phyloP scores from a whole-genome alignment of 176 grass and related monocot species.

The Musa troglodytarum region DNA sequence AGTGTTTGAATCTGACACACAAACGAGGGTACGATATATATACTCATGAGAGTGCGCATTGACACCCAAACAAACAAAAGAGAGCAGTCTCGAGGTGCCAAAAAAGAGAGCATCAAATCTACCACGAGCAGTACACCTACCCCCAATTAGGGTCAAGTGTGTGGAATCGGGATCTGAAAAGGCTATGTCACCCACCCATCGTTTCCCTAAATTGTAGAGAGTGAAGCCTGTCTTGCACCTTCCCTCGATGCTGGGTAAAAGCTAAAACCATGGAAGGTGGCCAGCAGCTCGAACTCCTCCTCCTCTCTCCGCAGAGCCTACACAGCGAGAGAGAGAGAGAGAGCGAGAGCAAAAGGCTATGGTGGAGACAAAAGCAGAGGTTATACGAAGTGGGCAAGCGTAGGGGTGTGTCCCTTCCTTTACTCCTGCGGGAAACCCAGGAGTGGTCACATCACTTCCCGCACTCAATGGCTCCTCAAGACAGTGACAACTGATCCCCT shows the following conservation, averaged over 20 bases:
- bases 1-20: no score
- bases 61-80: background rate
- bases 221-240: no score
- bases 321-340: background rate
- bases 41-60: background rate
- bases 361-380: constrained; percentile 1
- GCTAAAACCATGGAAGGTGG: no score
- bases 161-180: background rate
- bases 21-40: no score
- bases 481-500: constrained; percentile 13
- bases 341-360: background rate
- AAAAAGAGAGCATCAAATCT: background rate
- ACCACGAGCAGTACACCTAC: background rate
- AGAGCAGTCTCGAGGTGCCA: background rate
- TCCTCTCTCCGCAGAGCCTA: background rate
- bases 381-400: constrained; percentile 10
- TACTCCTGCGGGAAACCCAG: constrained; percentile 7
- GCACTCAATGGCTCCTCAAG: constrained; percentile 3
- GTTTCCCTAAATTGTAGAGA: background rate
- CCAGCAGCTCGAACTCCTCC: background rate
- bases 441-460: constrained; percentile 16
- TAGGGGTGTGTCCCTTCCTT: background rate
- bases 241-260: no score
- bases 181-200: background rate
- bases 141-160: background rate